Evolutionary conservation across 1,284 basidiomycete genomes (phyloP).

Genomic region (Ceratobasidium sp.): DNA sequence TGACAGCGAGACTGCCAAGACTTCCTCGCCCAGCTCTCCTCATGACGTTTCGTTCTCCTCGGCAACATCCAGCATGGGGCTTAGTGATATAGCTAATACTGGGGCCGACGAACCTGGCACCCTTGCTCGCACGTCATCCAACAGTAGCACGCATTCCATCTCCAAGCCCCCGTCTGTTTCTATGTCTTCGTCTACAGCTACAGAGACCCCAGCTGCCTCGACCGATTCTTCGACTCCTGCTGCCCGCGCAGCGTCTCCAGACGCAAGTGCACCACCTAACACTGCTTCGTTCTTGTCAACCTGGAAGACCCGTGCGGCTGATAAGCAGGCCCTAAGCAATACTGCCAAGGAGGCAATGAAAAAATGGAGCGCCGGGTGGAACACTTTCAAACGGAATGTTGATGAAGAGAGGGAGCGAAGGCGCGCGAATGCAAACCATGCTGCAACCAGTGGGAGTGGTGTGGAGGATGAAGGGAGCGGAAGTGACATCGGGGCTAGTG

Average conservation of each 20-base stretch:
- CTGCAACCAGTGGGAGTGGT: constrained; percentile 2
- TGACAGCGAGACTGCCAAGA: constrained; percentile 22
- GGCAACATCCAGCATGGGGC: constrained; percentile 17
- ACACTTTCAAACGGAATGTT: constrained; percentile 78
- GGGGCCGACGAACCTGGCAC: constrained; percentile 9
- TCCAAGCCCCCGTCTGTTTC: constrained; percentile 18
- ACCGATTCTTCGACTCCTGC: background rate
- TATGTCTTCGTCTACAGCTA: constrained; percentile 8
- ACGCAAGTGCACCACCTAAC: background rate
- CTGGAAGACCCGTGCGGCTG: constrained; percentile 57
- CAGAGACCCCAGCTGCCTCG: constrained; percentile 6
- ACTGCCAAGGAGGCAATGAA: constrained; percentile 60
- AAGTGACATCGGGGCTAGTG: constrained; percentile 19
- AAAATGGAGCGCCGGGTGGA: constrained; percentile 71
- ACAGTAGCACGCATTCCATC: constrained; percentile 36
- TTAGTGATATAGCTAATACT: constrained; percentile 2
- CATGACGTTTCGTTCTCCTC: constrained; percentile 25
- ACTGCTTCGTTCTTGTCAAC: constrained; percentile 50
- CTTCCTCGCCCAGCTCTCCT: background rate
- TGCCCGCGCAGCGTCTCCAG: constrained; percentile 17
- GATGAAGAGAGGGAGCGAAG: constrained; percentile 45
- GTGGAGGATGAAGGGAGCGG: constrained; percentile 40
- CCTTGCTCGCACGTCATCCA: constrained; percentile 27
- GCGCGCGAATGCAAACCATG: constrained; percentile 5
- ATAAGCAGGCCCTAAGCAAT: constrained; percentile 59